These are phyloP conservation scores for Xerocomellus chrysenteron DNA, from an alignment of 768 basidiomycete species.

Conservation along the genomic window DNA sequence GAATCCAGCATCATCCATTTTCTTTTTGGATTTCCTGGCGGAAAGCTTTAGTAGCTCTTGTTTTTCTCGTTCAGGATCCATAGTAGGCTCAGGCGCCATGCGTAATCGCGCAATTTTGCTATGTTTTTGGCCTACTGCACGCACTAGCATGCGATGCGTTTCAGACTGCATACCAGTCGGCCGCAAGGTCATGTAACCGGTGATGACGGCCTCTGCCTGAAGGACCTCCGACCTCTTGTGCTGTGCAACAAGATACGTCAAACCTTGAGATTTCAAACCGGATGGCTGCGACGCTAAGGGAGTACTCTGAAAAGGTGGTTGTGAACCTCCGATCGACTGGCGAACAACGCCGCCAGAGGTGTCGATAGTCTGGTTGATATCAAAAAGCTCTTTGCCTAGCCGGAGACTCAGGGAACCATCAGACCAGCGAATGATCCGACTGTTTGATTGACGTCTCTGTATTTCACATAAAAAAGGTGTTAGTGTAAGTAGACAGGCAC, in stretches of 20 bases:
- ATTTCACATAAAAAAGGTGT: neutral
- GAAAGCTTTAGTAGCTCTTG: slow-evolving; percentile 63
- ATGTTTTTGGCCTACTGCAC: slow-evolving; percentile 83
- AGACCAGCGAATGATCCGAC: slow-evolving; percentile 91
- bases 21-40: slow-evolving; percentile 63
- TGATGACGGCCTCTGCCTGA: slow-evolving; percentile 82
- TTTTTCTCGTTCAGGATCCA: slow-evolving; percentile 75
- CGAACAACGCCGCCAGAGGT: slow-evolving; percentile 67
- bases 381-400: slow-evolving; percentile 92
- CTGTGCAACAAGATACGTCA: slow-evolving; percentile 88
- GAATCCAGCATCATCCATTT: slow-evolving; percentile 49
- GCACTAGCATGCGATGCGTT: slow-evolving; percentile 86
- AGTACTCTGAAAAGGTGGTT: slow-evolving; percentile 42
- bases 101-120: slow-evolving; percentile 76
- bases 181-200: slow-evolving; percentile 79
- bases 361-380: slow-evolving; percentile 79
- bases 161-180: slow-evolving; percentile 90
- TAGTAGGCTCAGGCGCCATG: slow-evolving; percentile 75
- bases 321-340: slow-evolving; percentile 51
- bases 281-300: slow-evolving; percentile 37
- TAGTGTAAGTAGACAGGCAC: slow-evolving; percentile 27
- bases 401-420: slow-evolving; percentile 90
- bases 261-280: slow-evolving; percentile 58
- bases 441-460: slow-evolving; percentile 85
- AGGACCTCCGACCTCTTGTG: slow-evolving; percentile 83